phyloP scores from a whole-genome alignment of 106 monocot genomes.

The Dioscorea alata region DNA sequence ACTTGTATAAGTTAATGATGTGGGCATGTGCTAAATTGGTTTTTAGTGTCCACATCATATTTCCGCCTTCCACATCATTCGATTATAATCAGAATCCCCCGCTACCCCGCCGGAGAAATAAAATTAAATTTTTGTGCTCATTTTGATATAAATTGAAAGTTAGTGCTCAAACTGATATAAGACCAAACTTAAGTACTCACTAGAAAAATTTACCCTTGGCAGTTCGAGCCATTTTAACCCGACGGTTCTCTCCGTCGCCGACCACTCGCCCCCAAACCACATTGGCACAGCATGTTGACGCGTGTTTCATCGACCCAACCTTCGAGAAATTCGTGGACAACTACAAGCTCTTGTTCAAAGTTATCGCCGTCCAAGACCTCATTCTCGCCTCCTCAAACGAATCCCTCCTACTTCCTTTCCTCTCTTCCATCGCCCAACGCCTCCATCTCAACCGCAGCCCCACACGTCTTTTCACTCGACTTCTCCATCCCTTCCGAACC shows the following conservation, averaged over 20 bases:
- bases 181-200: too few species aligned
- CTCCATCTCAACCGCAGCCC: constrained; percentile 57
- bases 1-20: too few species aligned
- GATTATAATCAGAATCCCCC: too few species aligned
- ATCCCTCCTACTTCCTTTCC: constrained; percentile 42
- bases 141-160: too few species aligned
- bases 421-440: constrained; percentile 33
- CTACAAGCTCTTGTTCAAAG: constrained; percentile 57
- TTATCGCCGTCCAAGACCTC: constrained; percentile 49
- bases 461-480: constrained; percentile 54
- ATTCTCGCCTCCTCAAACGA: constrained; percentile 48
- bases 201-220: too few species aligned
- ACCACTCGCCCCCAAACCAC: constrained; percentile 38
- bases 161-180: too few species aligned
- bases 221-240: constrained; percentile 66
- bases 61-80: too few species aligned
- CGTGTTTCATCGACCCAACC: constrained; percentile 53
- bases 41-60: too few species aligned
- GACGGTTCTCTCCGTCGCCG: too few species aligned
- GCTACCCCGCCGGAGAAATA: too few species aligned
- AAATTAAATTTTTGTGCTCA: too few species aligned
- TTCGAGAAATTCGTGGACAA: constrained; percentile 77
- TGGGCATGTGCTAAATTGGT: too few species aligned
- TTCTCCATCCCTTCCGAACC: constrained; percentile 15
- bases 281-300: constrained; percentile 53